Evolutionary conservation across 1,284 basidiomycete genomes (phyloP), one percentile per base, ranked within the genome.

Genomic region (Cystobasidium slooffiae): DNA sequence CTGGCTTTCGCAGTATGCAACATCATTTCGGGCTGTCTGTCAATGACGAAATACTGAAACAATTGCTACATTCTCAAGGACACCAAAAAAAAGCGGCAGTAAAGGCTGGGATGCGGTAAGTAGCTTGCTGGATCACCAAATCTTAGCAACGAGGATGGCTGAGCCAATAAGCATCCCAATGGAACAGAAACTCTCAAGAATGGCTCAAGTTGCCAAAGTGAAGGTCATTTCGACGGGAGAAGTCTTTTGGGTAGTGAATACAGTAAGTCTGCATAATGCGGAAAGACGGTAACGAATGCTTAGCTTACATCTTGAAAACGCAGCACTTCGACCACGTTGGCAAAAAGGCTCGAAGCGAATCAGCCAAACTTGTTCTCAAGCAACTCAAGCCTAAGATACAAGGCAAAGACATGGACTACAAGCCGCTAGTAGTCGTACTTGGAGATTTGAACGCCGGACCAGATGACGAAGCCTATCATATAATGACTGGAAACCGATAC

Each of bases 91-190:
- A 0, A 73, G 75, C 43, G 79, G 79, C 18, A 76, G 73, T 20
- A 70, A 46, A 39, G 74, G 74, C 8, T 80, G 79, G 79, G 78
- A 78, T 66, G 76, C 79, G 0, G 77, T 74, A 18, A 75, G 44
- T 6, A 16, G 14, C 16, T 12, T 37, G 10, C 53, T 31, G 31
- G 5, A 2, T 37, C 53, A 37, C 24, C 20, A 49, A 49, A 49
- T 14, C 9, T 2, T 12, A 2, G 31, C 7, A 56, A 24, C 53
- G 53, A 56, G 22, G 10, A 12, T 5, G 12, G 20, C 22, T 56
- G 20, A 56, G 22, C 12, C 16, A 16, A 14, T 9, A 3, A 12
- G 31, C n/a, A 4, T 61, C 16, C 5, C n/a, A n/a, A 44, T 22
- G 20, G 22, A 10, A 37, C 44, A 63, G 61, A 10, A 22, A 12